Evolutionary conservation across 495 filamentous ascomycete species (phyloP).

Genomic region (Penicillium parvum): DNA sequence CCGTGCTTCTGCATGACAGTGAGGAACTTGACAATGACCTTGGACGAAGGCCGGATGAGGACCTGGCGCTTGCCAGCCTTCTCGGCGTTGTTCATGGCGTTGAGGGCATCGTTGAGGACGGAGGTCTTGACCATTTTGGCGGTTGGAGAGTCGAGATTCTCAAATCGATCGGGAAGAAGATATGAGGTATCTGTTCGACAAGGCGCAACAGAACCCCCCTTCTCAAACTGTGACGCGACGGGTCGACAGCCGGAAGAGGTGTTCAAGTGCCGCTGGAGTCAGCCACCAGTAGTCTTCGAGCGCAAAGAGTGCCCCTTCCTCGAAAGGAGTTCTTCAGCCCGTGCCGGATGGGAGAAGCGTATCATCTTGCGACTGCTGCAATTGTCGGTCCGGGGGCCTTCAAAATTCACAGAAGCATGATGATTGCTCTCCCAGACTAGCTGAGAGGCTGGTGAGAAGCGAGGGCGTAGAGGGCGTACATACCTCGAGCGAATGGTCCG

Average conservation of each 20-base stretch:
- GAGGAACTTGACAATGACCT: conserved; percentile 99
- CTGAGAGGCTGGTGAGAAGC: conserved; percentile 38
- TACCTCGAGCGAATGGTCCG: conserved; percentile 42
- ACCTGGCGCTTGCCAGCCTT: conserved; percentile 98
- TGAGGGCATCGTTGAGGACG: conserved; percentile 98
- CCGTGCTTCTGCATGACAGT: conserved; percentile 98
- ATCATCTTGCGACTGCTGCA: conserved; percentile 45
- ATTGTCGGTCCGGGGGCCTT: conserved; percentile 3
- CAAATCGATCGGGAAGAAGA: conserved; percentile 59
- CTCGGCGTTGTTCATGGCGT: conserved; percentile 99
- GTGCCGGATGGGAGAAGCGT: conserved; percentile 70
- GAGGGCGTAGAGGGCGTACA: conserved; percentile 33
- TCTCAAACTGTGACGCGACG: conserved; percentile 2
- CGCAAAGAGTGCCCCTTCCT: conserved; percentile 83
- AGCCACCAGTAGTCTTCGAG: conserved; percentile 83
- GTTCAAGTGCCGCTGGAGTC: conserved; percentile 44
- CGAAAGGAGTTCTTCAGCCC: conserved; percentile 92
- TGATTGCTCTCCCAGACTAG: conserved; percentile 51
- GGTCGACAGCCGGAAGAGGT: conserved; percentile 2
- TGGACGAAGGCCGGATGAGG: conserved; percentile 90
- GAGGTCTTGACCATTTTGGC: conserved; percentile 97
- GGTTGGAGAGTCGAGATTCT: conserved; percentile 71
- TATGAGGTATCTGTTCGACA: conserved; percentile 68
- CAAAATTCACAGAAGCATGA: conserved; percentile 10
- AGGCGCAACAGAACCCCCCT: conserved; percentile 11